Percentiles rank a stretch among this genome's conserved stretches.
Evolutionary conservation across 345 rosid species (phyloP).

Genomic region (Trapa incisa): DNA sequence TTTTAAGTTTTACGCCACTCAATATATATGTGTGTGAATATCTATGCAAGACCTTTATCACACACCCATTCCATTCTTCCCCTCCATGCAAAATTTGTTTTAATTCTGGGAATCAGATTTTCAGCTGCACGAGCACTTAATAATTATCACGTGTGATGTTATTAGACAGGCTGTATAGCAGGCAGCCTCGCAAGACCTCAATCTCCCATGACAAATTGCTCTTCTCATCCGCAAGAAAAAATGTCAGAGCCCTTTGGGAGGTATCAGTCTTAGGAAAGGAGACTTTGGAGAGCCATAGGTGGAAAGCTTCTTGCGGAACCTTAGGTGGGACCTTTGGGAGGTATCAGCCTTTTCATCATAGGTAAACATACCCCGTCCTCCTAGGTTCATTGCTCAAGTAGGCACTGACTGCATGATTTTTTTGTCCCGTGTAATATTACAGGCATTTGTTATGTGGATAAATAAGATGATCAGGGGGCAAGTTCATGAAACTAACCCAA

Average conservation of each 20-base stretch:
- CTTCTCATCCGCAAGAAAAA: slow-evolving; percentile 55
- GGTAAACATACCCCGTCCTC: no score
- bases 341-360: background rate
- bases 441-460: background rate
- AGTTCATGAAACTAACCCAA: background rate
- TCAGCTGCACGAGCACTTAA: background rate
- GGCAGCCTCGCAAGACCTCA: slow-evolving; percentile 76
- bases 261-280: slow-evolving; percentile 38
- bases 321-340: slow-evolving; percentile 3
- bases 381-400: background rate
- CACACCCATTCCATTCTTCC: background rate
- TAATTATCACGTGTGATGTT: slow-evolving; percentile 7
- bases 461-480: background rate
- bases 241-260: slow-evolving; percentile 56
- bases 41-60: background rate
- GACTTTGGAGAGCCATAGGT: slow-evolving; percentile 43
- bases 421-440: background rate
- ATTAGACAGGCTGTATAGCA: slow-evolving; percentile 60
- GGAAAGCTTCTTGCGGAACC: slow-evolving; percentile 61
- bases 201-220: slow-evolving; percentile 90
- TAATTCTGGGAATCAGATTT: background rate
- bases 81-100: background rate
- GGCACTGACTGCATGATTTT: background rate
- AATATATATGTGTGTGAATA: background rate
- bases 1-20: no score